phyloP scores from a whole-genome alignment of 1,284 basidiomycete species.

The Inonotus hispidus region DNA sequence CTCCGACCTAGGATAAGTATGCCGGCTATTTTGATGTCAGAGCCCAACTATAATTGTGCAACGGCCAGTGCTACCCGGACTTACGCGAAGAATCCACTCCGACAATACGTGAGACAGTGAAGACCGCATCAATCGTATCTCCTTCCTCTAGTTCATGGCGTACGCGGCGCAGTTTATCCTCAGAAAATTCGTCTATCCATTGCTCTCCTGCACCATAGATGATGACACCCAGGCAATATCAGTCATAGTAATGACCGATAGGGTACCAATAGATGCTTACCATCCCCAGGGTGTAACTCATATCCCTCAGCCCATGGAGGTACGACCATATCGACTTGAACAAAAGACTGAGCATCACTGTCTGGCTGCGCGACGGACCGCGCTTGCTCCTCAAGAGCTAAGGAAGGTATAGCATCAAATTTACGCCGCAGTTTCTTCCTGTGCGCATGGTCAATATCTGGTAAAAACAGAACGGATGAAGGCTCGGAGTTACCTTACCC shows the following conservation, averaged over 20 bases:
- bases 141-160: constrained; percentile 85
- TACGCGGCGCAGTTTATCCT: constrained; percentile 74
- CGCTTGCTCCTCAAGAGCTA: constrained; percentile 41
- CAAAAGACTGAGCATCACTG: constrained; percentile 50
- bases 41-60: background rate
- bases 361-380: constrained; percentile 59
- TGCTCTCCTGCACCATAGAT: constrained; percentile 37
- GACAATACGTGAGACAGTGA: constrained; percentile 78
- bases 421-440: constrained; percentile 73
- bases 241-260: background rate
- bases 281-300: constrained; percentile 61
- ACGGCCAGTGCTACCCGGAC: constrained; percentile 23
- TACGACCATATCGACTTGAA: constrained; percentile 48
- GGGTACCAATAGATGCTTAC: constrained; percentile 35
- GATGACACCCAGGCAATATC: background rate
- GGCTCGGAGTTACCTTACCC: constrained; percentile 54
- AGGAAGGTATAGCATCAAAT: constrained; percentile 42
- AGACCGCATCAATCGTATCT: constrained; percentile 88
- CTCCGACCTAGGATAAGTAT: constrained; percentile 81
- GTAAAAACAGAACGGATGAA: background rate
- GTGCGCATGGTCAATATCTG: background rate
- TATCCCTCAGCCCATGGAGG: constrained; percentile 80
- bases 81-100: constrained; percentile 85
- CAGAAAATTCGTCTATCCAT: constrained; percentile 64
- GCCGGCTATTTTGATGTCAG: constrained; percentile 51